A percentile compares a stretch with the other conserved stretches of the same genome.
Evolutionary conservation across 805 yeast species (phyloP).

Genomic region (Lipomyces orientalis): DNA sequence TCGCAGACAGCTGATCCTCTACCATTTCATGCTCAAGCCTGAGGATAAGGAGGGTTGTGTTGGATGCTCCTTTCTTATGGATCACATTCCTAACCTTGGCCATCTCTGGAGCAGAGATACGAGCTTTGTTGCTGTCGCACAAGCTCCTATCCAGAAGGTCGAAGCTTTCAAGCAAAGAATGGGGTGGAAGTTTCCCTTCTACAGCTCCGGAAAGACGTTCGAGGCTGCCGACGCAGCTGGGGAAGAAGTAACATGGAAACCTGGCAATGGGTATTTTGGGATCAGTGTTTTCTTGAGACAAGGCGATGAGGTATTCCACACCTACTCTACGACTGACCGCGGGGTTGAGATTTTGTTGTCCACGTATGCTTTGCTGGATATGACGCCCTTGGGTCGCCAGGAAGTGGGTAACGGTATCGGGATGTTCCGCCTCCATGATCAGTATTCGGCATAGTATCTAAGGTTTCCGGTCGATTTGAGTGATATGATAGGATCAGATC

Average conservation of each 20-base stretch:
- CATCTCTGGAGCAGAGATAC: neutral
- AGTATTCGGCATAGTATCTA: neutral
- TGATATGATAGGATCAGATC: neutral
- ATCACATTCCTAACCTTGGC: neutral
- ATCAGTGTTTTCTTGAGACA: neutral
- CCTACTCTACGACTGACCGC: neutral
- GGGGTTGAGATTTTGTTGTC: neutral
- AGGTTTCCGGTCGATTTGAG: neutral
- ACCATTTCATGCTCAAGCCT: constrained; percentile 4
- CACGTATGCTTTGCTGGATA: constrained; percentile 5
- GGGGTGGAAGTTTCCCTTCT: constrained; percentile 4
- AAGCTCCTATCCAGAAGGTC: constrained; percentile 2
- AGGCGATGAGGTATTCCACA: neutral
- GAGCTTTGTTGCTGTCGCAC: constrained; percentile 1
- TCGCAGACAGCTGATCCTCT: neutral
- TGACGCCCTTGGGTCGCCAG: constrained; percentile 6
- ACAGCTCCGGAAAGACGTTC: neutral
- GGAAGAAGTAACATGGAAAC: neutral
- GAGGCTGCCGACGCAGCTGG: neutral
- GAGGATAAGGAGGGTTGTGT: neutral
- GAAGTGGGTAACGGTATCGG: neutral
- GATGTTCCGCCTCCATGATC: constrained; percentile 1
- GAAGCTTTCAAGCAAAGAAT: neutral
- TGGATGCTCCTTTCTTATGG: constrained; percentile 1
- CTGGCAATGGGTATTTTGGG: neutral